These are phyloP conservation scores for Podaxis sp. DNA, from an alignment of 768 basidiomycete species.

Conservation along the genomic window DNA sequence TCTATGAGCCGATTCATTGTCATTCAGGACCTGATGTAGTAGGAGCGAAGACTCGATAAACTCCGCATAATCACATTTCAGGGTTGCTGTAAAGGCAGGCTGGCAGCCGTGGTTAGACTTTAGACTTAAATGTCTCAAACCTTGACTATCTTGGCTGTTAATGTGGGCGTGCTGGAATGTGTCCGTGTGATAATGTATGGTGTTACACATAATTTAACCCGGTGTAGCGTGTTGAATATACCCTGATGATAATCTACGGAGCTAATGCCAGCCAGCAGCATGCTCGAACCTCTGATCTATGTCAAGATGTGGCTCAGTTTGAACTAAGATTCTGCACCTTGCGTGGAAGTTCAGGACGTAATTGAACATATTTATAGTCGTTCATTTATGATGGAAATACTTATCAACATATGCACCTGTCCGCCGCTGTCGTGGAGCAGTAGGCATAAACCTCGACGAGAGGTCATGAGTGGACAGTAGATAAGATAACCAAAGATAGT, in stretches of 20 bases:
- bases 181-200: not conserved
- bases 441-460: no score
- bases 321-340: no score
- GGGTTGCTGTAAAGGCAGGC: not conserved
- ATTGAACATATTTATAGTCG: no score
- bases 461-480: no score
- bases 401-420: no score
- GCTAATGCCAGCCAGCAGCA: no score
- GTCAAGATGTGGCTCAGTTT: no score
- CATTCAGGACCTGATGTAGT: not conserved
- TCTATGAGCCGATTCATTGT: not conserved
- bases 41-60: not conserved
- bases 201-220: not conserved
- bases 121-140: not conserved
- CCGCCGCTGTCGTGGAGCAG: no score
- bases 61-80: not conserved
- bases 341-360: no score
- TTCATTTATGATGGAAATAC: no score
- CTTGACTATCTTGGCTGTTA: not conserved
- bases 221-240: not conserved
- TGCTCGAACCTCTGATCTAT: no score
- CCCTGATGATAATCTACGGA: not conserved
- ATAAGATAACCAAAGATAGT: no score
- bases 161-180: not conserved
- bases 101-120: not conserved